Base-by-base conservation (phyloP, 2,329 filamentous ascomycete species). In the Penicillium sp. region DNA sequence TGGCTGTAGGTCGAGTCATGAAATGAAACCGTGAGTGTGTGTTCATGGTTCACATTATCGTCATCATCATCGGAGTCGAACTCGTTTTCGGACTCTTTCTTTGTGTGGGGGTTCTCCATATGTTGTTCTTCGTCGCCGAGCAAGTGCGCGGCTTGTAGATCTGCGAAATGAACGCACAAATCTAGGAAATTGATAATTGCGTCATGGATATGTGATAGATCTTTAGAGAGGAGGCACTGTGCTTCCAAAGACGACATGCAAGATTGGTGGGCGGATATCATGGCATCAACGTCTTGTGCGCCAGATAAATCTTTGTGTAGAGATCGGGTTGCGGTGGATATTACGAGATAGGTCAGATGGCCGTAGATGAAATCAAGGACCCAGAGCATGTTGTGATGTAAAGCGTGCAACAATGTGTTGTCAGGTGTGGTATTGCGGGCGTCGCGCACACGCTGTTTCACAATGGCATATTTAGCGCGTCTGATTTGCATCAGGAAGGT, bases 101-200 rank as follows among this genome's bases (percentile, higher is more conserved):
- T 54, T 33, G 38, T 43, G 29, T 21, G 52, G 19, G n/a, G 3
- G 12, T 21, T 24, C 40, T 29, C 39, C 24, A 17, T 46, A 6
- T 28, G 10, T 22, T 50, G 24, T 12, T 41, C 53, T 12, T 41
- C 53, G 19, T 53, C 43, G 4, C 57, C 74, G 66, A 24, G 62
- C 53, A 49, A 66, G 57, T 69, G 69, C 8, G 63, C 63, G 6
- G 66, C 63, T 55, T 81, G 78, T 1, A 79, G 71, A 56, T 86
- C 80, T 26, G 84, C 80, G 28, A 94, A 80, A 49, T 77, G 74
- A 39, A 91, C 79, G 2, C 82, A 81, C 12, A 95, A 71, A 61
- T 95, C 87, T 2, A 96, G 75, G 2, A 93, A 70, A 41, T 83
- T 81, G n/a, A 91, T 73, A 17, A 95, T 78, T 13, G 81, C 81